Evolutionary conservation across 2,329 filamentous ascomycete species (phyloP).

Genomic region (Myriangium duriaei): DNA sequence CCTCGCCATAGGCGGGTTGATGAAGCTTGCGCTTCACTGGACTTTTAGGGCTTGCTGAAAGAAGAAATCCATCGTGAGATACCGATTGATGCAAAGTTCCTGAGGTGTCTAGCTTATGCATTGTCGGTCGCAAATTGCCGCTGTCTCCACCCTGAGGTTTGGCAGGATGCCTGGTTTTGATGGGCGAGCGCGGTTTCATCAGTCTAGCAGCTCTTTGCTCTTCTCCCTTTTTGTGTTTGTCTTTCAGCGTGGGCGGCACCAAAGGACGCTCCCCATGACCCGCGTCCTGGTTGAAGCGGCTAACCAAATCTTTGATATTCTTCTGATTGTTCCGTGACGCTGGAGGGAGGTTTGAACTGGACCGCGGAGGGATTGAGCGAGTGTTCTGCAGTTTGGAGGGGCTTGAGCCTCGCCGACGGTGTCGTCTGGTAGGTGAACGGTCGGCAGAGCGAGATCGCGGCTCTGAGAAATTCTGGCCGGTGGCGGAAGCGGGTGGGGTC

Average conservation of each 20-base stretch:
- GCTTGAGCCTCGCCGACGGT: background rate
- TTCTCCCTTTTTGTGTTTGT: conserved; percentile 16
- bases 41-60: conserved; percentile 3
- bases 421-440: background rate
- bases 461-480: background rate
- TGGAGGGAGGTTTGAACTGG: conserved; percentile 19
- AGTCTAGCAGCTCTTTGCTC: conserved; percentile 13
- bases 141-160: conserved; percentile 15
- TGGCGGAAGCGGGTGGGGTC: background rate
- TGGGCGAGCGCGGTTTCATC: conserved; percentile 16
- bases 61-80: conserved; percentile 8
- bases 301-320: conserved; percentile 72
- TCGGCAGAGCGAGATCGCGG: background rate
- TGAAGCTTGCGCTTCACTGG: conserved; percentile 5
- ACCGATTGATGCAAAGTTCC: conserved; percentile 2
- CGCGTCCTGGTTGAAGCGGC: conserved; percentile 54
- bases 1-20: conserved; percentile 62
- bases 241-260: conserved; percentile 16
- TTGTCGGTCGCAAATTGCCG: conserved; percentile 1
- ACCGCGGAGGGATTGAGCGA: conserved; percentile 13
- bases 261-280: conserved; percentile 11
- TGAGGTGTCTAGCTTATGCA: conserved; percentile 3
- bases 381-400: background rate
- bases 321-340: conserved; percentile 36
- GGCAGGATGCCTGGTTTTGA: conserved; percentile 18